Evolutionary conservation across 2,329 filamentous ascomycete species (phyloP).

Genomic region (Thermoascus crustaceus): DNA sequence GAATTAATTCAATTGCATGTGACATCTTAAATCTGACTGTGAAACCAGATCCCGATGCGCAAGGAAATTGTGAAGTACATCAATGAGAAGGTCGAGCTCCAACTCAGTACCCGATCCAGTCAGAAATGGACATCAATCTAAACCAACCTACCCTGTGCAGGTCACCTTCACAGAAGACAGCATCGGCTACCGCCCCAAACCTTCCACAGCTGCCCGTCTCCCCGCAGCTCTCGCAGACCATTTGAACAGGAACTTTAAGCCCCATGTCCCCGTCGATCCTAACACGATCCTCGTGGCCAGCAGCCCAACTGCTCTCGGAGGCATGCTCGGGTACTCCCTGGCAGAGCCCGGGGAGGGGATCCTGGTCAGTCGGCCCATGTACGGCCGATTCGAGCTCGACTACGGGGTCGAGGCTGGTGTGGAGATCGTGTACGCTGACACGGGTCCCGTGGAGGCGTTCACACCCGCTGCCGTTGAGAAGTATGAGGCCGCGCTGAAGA

Average conservation of each 20-base stretch:
- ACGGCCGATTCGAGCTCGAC: constrained; percentile 43
- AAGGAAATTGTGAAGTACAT: constrained; percentile 32
- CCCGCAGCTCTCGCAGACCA: constrained; percentile 33
- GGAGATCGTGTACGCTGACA: constrained; percentile 32
- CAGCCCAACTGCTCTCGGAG: constrained; percentile 35
- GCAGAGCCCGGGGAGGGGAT: constrained; percentile 40
- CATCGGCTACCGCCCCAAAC: constrained; percentile 35
- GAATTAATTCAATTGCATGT: background rate
- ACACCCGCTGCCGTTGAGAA: constrained; percentile 19
- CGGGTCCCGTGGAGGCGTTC: constrained; percentile 32
- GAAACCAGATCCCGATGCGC: constrained; percentile 26
- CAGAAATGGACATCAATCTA: too few species aligned
- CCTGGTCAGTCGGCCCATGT: constrained; percentile 39
- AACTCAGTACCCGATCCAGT: constrained; percentile 2
- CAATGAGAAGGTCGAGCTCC: constrained; percentile 24
- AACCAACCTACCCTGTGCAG: constrained; percentile 9
- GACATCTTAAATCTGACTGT: background rate
- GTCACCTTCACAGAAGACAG: constrained; percentile 25
- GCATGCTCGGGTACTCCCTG: constrained; percentile 37
- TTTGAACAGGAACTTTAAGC: constrained; percentile 35
- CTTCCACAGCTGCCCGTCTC: constrained; percentile 31
- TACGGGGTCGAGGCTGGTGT: constrained; percentile 38
- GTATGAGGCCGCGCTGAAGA: constrained; percentile 31
- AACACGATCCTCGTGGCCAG: constrained; percentile 34
- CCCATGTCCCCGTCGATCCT: constrained; percentile 24